Base-by-base conservation (phyloP, 2,329 filamentous ascomycete species). In the Fusarium mangiferae region DNA sequence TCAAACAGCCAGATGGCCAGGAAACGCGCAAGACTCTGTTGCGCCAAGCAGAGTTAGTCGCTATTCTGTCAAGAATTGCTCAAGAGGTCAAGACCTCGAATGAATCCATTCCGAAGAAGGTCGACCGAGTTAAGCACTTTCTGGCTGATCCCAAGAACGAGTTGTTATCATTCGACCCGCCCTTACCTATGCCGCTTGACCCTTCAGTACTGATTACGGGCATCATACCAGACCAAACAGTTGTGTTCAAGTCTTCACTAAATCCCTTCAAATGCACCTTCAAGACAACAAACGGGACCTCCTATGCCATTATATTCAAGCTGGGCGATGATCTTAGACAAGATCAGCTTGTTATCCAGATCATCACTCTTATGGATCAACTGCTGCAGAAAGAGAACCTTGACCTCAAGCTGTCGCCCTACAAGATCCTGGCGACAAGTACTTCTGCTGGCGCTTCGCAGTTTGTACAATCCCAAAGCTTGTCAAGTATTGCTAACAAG, bases 321-420 rank as follows among this genome's bases (percentile, higher is more conserved):
- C 95, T 95, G 3, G 96, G 96, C 41, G 96, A 99, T 80, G 96
- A 99, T 80, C 87, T 99, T 58, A 93, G 96, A 20, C 96, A 99
- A 83, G 96, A 99, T 80, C 96, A 99, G 80, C 90, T 99, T 6
- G 96, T 99, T 41, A 97, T 99, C 62, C 96, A 91, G 79, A 98
- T 98, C 79, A 98, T 99, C 81, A 97, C 94, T 1, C 88, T 99
- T 22, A 99, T 99, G 96, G 96, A 99, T 78, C 94, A 96, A 66
- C 90, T 99, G 3, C 88, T 99, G 9, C 94, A 94, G 68, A 98
- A 98, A 80, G 96, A 99, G 80, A 98, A 99, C 70, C 87, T 99
- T 15, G 96, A 99, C 80, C 88, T 99, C 49, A 98, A 97, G 80
- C 88, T 99, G 3, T 96, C 96, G 0, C 96, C 96, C 1, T 99